Conservation (phyloP, 148 eudicot species). For the Polygonum aviculare region DNA sequence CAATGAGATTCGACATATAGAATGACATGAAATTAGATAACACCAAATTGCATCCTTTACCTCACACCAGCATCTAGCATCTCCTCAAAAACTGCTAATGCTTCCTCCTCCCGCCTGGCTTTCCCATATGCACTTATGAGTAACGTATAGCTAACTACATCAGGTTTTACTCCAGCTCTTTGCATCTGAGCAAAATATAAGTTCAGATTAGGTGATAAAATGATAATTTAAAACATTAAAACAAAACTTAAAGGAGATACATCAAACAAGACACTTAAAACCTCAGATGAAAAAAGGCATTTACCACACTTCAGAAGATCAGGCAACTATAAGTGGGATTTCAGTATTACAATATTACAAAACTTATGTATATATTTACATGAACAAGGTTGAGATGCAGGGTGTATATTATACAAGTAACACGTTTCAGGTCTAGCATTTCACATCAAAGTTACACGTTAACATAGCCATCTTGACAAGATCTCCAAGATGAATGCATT, state of each 20-base stretch:
- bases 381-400: not conserved
- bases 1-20: not conserved
- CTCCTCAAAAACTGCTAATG: constrained; percentile 92
- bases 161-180: constrained; percentile 71
- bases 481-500: not conserved
- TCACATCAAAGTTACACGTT: not conserved
- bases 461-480: constrained; percentile 6
- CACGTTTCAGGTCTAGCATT: constrained; percentile 5
- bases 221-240: not conserved
- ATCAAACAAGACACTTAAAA: not conserved
- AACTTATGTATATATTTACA: not conserved
- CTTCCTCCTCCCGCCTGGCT: constrained; percentile 96
- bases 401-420: not conserved
- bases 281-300: not conserved
- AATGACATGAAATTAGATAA: not conserved
- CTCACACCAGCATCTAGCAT: constrained; percentile 99
- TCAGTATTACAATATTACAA: not conserved
- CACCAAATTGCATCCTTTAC: constrained; percentile 21
- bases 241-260: not conserved
- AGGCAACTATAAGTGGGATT: not conserved
- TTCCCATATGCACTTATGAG: constrained; percentile 86
- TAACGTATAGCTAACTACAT: constrained; percentile 88
- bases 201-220: not conserved
- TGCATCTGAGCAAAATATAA: constrained; percentile 50
- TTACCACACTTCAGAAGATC: not conserved